Conservation (phyloP, 306 rosid genomes). For the Cucurbita maxima region DNA sequence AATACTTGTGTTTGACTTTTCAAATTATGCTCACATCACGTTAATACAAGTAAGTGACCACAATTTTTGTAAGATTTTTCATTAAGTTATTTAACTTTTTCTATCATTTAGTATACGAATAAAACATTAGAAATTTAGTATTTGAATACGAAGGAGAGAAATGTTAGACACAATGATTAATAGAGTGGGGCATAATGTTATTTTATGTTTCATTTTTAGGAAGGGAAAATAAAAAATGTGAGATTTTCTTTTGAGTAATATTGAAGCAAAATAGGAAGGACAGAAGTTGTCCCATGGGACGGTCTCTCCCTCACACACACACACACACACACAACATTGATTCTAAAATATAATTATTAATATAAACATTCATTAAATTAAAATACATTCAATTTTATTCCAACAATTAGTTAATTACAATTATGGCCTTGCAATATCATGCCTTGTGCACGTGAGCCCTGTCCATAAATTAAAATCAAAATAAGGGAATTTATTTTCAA, state of each 20-base stretch:
- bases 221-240: not conserved
- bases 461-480: not conserved
- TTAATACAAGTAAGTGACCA: too few relatives aligned
- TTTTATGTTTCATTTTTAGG: not conserved
- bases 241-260: slow-evolving; percentile 1
- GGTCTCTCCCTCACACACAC: not conserved
- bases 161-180: not conserved
- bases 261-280: slow-evolving; percentile 7
- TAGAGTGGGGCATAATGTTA: not conserved
- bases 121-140: too few relatives aligned
- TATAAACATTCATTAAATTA: not conserved
- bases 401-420: not conserved
- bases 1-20: too few relatives aligned
- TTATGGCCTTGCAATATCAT: not conserved
- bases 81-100: too few relatives aligned
- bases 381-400: not conserved
- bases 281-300: not conserved
- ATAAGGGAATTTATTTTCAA: not conserved
- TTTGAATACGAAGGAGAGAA: not conserved
- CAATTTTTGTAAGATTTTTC: too few relatives aligned
- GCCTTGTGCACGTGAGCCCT: not conserved
- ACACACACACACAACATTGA: not conserved
- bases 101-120: too few relatives aligned
- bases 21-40: too few relatives aligned
- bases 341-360: not conserved